Evolutionary conservation across 2,329 filamentous ascomycete genomes (phyloP), one percentile per base, ranked within the genome.

Genomic region (Sarocladium strictum): DNA sequence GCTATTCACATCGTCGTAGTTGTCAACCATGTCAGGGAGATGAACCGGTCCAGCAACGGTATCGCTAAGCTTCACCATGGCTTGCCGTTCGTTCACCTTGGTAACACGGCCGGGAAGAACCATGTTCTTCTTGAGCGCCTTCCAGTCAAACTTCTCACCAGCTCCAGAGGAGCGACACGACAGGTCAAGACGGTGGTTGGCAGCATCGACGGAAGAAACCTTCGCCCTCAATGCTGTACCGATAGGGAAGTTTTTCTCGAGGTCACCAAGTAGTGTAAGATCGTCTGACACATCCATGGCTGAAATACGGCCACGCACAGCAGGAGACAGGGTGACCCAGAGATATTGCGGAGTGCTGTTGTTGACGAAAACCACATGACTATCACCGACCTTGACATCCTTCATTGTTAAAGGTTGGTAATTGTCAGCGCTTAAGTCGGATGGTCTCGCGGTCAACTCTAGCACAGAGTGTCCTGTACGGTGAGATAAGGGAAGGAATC

Each of bases 271-370:
- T 54, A 89, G 78, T 7, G 90, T 88, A 47, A 96, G 74, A 67
- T 97, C 91, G 63, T 96, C 89, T 0, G 90, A 91, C 9, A 94
- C 83, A 64, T 97, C 92, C 68, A 94, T 84, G 58, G 87, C 80
- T 54, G 84, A 84, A 55, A 99, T 83, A 52, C 91, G 84, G 55
- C 94, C 94, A 56, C 92, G 86, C 15, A 99, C 85, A 53, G 87
- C 90, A 6, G 94, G 91, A 1, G 92, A 90, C 21, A 99, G 72
- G 64, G 91, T 97, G 45, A 95, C 87, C 93, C 94, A 97, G 21
- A 96, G 77, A 64, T 82, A 89, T 59, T 89, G 85, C 26, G 89
- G 80, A 21, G 81, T 81, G 58, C 93, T 78, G 65, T 97, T 97
- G 76, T 97, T 99, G 66, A 99, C 83, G 65, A 93, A 97, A 1